Percentiles rank a stretch among this genome's conserved stretches.
These are phyloP conservation scores for Phaeosphaeriaceae sp. DNA, from an alignment of 2,329 filamentous ascomycete species.

Conservation along the genomic window DNA sequence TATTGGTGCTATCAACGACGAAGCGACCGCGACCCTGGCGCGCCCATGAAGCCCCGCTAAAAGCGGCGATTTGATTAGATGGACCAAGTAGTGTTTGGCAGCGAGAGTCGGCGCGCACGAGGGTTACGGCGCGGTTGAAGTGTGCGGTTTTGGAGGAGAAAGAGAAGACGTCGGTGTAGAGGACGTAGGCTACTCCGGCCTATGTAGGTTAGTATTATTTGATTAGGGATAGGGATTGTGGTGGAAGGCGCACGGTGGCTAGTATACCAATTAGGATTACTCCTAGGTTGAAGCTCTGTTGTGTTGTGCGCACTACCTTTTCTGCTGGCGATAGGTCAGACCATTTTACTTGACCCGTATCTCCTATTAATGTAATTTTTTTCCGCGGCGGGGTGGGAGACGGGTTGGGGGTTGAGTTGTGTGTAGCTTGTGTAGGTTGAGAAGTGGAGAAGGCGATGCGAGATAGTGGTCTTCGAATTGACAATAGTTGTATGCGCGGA, in stretches of 20 bases:
- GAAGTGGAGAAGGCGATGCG: conserved; percentile 38
- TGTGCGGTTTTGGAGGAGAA: conserved; percentile 82
- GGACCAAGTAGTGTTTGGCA: conserved; percentile 79
- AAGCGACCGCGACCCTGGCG: conserved; percentile 75
- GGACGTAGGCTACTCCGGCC: conserved; percentile 69
- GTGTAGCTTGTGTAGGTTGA: conserved; percentile 32
- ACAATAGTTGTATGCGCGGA: conserved; percentile 25
- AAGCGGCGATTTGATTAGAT: conserved; percentile 74
- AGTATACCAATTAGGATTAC: conserved; percentile 76
- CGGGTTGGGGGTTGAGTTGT: conserved; percentile 30
- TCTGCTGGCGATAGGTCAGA: conserved; percentile 74
- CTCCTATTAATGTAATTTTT: conserved; percentile 82
- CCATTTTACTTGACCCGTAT: conserved; percentile 85
- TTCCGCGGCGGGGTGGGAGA: conserved; percentile 62
- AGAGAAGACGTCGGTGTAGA: conserved; percentile 46
- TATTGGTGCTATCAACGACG: conserved; percentile 68
- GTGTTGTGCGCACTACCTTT: conserved; percentile 83
- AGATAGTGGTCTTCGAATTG: conserved; percentile 8
- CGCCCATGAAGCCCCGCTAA: conserved; percentile 80
- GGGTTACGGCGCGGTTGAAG: conserved; percentile 85
- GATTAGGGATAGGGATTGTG: background rate
- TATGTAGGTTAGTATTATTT: conserved; percentile 46
- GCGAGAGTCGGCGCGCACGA: conserved; percentile 73
- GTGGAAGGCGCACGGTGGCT: conserved; percentile 67
- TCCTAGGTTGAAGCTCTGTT: conserved; percentile 88